These are phyloP conservation scores for Ophiostoma tasmaniense DNA, from an alignment of 2,329 filamentous ascomycete genomes.

Conservation along the genomic window DNA sequence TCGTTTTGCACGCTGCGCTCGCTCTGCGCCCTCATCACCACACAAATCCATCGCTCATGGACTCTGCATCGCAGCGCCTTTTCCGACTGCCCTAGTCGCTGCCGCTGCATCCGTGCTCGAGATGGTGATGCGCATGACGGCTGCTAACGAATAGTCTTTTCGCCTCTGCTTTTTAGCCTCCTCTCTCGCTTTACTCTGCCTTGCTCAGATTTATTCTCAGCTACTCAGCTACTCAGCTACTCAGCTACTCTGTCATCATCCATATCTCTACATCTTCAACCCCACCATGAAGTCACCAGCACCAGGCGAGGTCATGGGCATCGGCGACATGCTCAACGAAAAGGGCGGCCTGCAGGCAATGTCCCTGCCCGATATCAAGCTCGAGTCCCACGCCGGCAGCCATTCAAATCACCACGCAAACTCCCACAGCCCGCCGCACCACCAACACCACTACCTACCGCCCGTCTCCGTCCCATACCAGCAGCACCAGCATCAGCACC, in stretches of 20 bases:
- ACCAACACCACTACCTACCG: constrained; percentile 10
- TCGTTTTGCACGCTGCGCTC: background rate
- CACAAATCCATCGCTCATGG: background rate
- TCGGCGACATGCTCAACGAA: constrained; percentile 45
- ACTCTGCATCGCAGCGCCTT: background rate
- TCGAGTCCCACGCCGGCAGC: constrained; percentile 10
- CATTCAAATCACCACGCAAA: background rate
- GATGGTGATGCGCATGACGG: background rate
- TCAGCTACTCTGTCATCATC: background rate
- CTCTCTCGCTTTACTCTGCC: background rate
- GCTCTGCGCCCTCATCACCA: background rate
- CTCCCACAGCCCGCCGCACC: background rate
- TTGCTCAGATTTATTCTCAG: background rate
- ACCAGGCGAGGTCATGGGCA: constrained; percentile 43
- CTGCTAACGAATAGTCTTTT: constrained; percentile 13
- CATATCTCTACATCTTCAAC: background rate
- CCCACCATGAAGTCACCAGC: constrained; percentile 35
- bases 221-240: background rate
- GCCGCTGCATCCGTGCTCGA: background rate
- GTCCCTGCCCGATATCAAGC: constrained; percentile 20
- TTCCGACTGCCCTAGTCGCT: background rate
- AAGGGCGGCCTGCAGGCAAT: constrained; percentile 34
- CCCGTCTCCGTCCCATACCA: background rate
- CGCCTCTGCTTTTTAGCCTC: background rate
- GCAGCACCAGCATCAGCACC: constrained; percentile 19